Base-by-base conservation (phyloP, 805 yeast genomes). In the Candida palmyrensis region DNA sequence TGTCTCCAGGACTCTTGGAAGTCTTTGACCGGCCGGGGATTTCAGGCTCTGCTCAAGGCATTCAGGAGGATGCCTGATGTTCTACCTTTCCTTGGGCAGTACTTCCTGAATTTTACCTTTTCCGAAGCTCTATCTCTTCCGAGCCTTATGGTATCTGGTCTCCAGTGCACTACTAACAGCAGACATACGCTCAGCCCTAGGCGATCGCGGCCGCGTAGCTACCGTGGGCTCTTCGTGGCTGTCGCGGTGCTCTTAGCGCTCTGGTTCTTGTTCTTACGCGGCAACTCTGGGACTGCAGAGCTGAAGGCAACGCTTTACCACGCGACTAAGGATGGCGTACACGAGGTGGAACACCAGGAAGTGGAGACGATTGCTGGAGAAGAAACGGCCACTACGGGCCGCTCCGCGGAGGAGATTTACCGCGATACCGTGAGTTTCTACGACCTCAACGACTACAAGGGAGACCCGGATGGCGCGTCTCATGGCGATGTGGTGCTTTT, bases 401-500 rank as follows among this genome's bases (percentile, higher is more conserved):
- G 43, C 18, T 27, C 39, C 6, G 35, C 40, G 3, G 68, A 68
- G 13, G 62, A 63, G 35, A 46, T 67, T 12, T 58, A 64, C 37
- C 67, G 58, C 21, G 60, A 71, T 3, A 60, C 73, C 0, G 79
- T 79, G 12, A 80, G 80, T 33, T 66, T 58, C 36, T 82, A 77
- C 47, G 90, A 83, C 45, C 61, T 83, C 43, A 66, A 66, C 36
- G 68, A 75, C 25, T 82, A 66, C 47, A 59, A 53, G 30, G 89
- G 88, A 2, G 43, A 70, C 1, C 48, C 66, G 2, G 59, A 66
- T 25, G 87, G 84, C 11, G 54, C 53, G 11, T 48, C 43, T 6
- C 55, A 68, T 12, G 73, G 76, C 10, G 94, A 86, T 41, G 73
- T 77, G 30, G 77, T 86, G 10, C 59, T 86, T 36, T 59, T 87